Conservation (phyloP, 441 rosid species). For the Adansonia madagascariensis region DNA sequence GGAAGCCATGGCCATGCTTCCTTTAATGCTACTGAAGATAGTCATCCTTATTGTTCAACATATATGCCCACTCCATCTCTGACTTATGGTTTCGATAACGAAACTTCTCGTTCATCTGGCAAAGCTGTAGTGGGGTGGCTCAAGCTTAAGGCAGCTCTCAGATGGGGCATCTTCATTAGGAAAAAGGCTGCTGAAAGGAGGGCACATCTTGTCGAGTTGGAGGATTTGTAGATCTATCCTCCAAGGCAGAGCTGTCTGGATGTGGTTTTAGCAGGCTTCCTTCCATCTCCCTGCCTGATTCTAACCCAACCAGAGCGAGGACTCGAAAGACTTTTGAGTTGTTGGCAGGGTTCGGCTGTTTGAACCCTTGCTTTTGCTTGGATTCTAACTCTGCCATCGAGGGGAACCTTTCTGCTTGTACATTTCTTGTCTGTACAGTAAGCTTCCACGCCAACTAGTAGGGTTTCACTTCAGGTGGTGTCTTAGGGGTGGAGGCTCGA, state of each 20-base stretch:
- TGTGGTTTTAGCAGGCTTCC: conserved; percentile 23
- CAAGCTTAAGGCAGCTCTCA: conserved; percentile 93
- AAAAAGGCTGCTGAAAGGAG: conserved; percentile 92
- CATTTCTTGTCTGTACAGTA: conserved; percentile 37
- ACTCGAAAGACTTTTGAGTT: conserved; percentile 1
- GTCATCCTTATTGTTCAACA: conserved; percentile 55
- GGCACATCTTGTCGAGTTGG: conserved; percentile 81
- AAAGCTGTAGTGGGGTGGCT: conserved; percentile 96
- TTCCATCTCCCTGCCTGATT: neutral
- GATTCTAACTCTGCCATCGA: conserved; percentile 21
- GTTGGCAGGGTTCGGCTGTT: conserved; percentile 12
- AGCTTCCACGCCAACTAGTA: conserved; percentile 13
- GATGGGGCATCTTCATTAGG: conserved; percentile 93
- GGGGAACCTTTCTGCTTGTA: conserved; percentile 18
- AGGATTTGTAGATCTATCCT: conserved; percentile 40
- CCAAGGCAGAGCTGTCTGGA: conserved; percentile 29
- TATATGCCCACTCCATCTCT: conserved; percentile 51
- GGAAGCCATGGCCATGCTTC: conserved; percentile 56
- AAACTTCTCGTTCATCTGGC: conserved; percentile 65
- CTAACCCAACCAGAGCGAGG: conserved; percentile 13
- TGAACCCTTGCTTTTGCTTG: conserved; percentile 14
- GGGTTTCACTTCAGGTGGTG: conserved; percentile 11
- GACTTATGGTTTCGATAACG: conserved; percentile 52
- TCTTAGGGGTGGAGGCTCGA: neutral
- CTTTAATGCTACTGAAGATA: conserved; percentile 58